Base-by-base conservation (phyloP, 1,284 basidiomycete genomes). In the Rhodotorula mucilaginosa region DNA sequence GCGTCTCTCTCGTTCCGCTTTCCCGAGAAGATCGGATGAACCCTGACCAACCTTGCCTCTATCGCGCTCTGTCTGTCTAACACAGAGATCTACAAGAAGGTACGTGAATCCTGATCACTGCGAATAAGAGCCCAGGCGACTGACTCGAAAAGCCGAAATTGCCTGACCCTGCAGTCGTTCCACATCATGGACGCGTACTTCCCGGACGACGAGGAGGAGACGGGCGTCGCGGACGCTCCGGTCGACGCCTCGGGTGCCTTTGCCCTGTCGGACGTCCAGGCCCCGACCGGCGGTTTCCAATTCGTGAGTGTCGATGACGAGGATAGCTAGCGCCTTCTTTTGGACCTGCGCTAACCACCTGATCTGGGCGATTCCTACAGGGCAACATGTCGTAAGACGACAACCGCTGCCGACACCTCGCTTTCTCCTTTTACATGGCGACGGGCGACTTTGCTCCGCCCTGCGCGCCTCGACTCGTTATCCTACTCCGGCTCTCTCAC, bases 251-350 rank as follows among this genome's bases (percentile, higher is more conserved):
- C 94, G 74, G 78, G 74, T 44, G 75, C 75, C 58, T 99, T 97
- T 84, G 92, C 93, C 70, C 86, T 87, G 83, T 83, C 85, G 76
- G 81, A 82, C 52, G 88, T 92, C 76, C 87, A 86, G 78, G 92
- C 90, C 57, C 93, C 95, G 73, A 90, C 93, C 81, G 94, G 94
- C 74, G 94, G 95, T 34, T 97, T 97, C 87, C 92, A 88, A 81
- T 97, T 97, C 80, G 92, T 76, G 58, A 6, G 64, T 54, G 4
- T 12, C 6, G 29, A 12, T n/a, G 21, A n/a, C 8, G 26, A 16
- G 13, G 8, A 16, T 6, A 4, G 16, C 54, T 6, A 4, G 16
- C 54, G n/a, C 26, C 54, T 29, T 5, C 13, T 56, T 15, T 16
- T 8, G n/a, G 10, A 7, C 5, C 13, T 2, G 49, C 18, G 49